phyloP scores from a whole-genome alignment of 2,329 filamentous ascomycete species.

The Paramyrothecium roridum region DNA sequence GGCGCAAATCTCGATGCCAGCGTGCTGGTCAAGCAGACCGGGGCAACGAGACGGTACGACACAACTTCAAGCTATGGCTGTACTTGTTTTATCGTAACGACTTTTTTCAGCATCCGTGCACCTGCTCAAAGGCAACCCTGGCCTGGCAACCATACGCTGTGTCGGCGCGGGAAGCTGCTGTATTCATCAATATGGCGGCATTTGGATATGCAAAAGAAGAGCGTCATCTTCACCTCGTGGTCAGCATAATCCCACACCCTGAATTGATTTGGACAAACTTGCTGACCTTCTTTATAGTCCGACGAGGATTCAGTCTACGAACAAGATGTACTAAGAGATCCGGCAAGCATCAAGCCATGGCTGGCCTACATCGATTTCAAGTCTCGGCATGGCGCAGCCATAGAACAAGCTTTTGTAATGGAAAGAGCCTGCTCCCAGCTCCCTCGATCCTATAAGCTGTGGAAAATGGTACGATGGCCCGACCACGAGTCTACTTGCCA shows the following conservation, averaged over 20 bases:
- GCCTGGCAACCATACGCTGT: too few relatives aligned
- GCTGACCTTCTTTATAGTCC: slow-evolving; percentile 46
- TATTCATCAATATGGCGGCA: slow-evolving; percentile 14
- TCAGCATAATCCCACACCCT: slow-evolving; percentile 23
- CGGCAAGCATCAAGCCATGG: slow-evolving; percentile 88
- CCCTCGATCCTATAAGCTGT: slow-evolving; percentile 94
- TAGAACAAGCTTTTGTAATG: slow-evolving; percentile 84
- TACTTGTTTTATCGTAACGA: too few relatives aligned
- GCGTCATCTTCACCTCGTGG: slow-evolving; percentile 47
- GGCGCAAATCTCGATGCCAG: too few relatives aligned
- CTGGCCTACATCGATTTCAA: slow-evolving; percentile 92
- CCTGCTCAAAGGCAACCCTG: too few relatives aligned
- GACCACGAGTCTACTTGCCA: background rate
- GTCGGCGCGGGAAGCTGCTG: background rate
- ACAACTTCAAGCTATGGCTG: background rate
- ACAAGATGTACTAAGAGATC: slow-evolving; percentile 86
- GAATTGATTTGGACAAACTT: background rate
- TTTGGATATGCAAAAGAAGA: slow-evolving; percentile 34
- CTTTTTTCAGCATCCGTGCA: too few relatives aligned
- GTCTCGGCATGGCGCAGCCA: slow-evolving; percentile 74
- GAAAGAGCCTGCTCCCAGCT: slow-evolving; percentile 88
- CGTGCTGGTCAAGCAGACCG: too few relatives aligned
- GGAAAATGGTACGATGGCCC: slow-evolving; percentile 71
- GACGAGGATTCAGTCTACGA: slow-evolving; percentile 95
- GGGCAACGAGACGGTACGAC: too few relatives aligned